Percentiles rank a stretch among this genome's conserved stretches.
phyloP scores from a whole-genome alignment of 116 monocot genomes.

The Cymodocea nodosa region DNA sequence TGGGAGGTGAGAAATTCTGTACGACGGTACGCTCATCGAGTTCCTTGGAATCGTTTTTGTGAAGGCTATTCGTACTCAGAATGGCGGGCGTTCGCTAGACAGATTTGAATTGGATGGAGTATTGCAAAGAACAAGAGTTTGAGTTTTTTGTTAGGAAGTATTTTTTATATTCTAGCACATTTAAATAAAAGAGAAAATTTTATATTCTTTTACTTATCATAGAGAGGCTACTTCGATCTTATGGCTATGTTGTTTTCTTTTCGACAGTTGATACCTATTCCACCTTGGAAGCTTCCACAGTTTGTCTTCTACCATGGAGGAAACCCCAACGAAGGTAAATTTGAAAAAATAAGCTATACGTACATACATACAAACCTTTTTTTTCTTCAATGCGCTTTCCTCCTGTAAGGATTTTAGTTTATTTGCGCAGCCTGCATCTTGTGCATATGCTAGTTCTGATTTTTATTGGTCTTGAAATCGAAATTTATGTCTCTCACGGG shows the following conservation, averaged over 20 bases:
- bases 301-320: background rate
- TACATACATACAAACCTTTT: background rate
- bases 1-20: too few relatives aligned
- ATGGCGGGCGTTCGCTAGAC: too few relatives aligned
- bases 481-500: background rate
- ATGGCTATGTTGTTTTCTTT: background rate
- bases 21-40: too few relatives aligned
- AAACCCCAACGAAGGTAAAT: conserved; percentile 1
- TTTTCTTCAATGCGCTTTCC: background rate
- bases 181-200: too few relatives aligned
- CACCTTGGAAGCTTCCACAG: background rate
- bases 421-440: too few relatives aligned
- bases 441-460: background rate
- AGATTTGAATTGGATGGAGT: too few relatives aligned
- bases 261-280: background rate
- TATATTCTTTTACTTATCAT: too few relatives aligned
- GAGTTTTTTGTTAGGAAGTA: too few relatives aligned
- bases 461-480: background rate
- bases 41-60: too few relatives aligned
- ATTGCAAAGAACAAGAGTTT: too few relatives aligned
- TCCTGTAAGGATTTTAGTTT: background rate
- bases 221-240: background rate
- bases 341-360: background rate
- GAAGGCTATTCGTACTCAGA: too few relatives aligned
- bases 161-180: too few relatives aligned